Conservation (phyloP, 805 yeast species). For the Ascoidea asiatica region DNA sequence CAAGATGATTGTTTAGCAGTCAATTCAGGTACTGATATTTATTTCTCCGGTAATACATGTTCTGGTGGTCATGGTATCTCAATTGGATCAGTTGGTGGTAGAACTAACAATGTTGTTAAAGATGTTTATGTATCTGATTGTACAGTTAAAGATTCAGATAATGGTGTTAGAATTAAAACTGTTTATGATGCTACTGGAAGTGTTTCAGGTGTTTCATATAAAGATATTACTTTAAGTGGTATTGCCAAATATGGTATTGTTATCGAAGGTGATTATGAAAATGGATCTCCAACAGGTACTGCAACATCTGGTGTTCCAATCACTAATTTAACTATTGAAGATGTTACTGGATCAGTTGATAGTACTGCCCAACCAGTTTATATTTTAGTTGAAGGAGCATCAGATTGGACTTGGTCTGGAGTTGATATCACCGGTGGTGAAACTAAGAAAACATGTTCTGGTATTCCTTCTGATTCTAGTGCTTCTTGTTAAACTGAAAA, state of each 20-base stretch:
- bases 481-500: slow-evolving; percentile 9
- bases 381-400: slow-evolving; percentile 9
- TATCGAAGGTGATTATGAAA: slow-evolving; percentile 10
- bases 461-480: slow-evolving; percentile 11
- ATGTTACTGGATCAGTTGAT: slow-evolving; percentile 9
- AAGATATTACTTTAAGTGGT: slow-evolving; percentile 3
- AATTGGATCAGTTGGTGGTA: slow-evolving; percentile 12
- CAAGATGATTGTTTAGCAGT: slow-evolving; percentile 13
- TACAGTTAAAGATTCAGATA: slow-evolving; percentile 7
- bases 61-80: slow-evolving; percentile 13
- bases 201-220: slow-evolving; percentile 8
- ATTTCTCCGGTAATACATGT: slow-evolving; percentile 9
- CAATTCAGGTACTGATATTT: slow-evolving; percentile 10
- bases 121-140: slow-evolving; percentile 5
- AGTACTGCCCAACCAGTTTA: slow-evolving; percentile 7
- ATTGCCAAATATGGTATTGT: slow-evolving; percentile 10
- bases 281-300: slow-evolving; percentile 9
- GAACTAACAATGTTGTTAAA: slow-evolving; percentile 7
- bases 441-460: slow-evolving; percentile 5
- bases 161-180: slow-evolving; percentile 11
- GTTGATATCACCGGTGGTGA: slow-evolving; percentile 9
- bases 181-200: slow-evolving; percentile 10
- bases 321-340: slow-evolving; percentile 6
- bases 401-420: slow-evolving; percentile 8
- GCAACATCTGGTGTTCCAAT: slow-evolving; percentile 11